Evolutionary conservation across 1,139 yeast species (phyloP).

Genomic region (Debaryomyces sp.): DNA sequence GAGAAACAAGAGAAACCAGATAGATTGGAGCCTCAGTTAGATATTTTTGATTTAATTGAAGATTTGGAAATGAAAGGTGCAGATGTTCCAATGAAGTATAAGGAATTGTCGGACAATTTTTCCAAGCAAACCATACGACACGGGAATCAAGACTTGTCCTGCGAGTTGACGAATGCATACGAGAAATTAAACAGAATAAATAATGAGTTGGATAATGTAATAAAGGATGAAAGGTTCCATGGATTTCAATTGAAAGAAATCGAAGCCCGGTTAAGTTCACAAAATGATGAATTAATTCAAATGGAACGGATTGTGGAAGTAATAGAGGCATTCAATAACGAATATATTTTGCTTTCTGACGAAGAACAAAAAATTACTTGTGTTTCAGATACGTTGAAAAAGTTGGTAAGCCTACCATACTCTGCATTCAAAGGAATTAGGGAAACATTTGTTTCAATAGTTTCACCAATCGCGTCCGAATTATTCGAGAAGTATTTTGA

Average conservation of each 20-base stretch:
- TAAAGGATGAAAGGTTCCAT: slow-evolving; percentile 22
- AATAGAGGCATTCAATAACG: slow-evolving; percentile 1
- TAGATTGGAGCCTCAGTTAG: slow-evolving; percentile 12
- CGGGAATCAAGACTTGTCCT: slow-evolving; percentile 10
- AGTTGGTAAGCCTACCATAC: background rate
- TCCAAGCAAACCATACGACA: background rate
- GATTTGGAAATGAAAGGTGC: slow-evolving; percentile 29
- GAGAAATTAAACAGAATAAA: slow-evolving; percentile 18
- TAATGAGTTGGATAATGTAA: slow-evolving; percentile 19
- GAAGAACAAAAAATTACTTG: slow-evolving; percentile 3
- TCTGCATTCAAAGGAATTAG: slow-evolving; percentile 5
- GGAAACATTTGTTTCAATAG: slow-evolving; percentile 13
- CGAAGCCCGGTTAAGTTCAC: slow-evolving; percentile 1
- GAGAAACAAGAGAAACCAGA: slow-evolving; percentile 9
- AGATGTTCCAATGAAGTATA: slow-evolving; percentile 29
- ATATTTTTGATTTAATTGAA: slow-evolving; percentile 29
- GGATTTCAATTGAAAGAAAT: slow-evolving; percentile 20
- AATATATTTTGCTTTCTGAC: background rate
- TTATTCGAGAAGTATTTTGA: slow-evolving; percentile 14
- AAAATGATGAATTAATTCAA: slow-evolving; percentile 1
- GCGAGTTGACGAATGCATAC: slow-evolving; percentile 13
- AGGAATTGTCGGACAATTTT: slow-evolving; percentile 25
- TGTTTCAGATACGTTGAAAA: slow-evolving; percentile 4
- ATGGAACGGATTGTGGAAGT: background rate
- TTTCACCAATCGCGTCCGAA: slow-evolving; percentile 5